A percentile compares a stretch with the other conserved stretches of the same genome.
Conservation (phyloP, 352 stramenopile genomes). For the Phytophthora hibernalis region DNA sequence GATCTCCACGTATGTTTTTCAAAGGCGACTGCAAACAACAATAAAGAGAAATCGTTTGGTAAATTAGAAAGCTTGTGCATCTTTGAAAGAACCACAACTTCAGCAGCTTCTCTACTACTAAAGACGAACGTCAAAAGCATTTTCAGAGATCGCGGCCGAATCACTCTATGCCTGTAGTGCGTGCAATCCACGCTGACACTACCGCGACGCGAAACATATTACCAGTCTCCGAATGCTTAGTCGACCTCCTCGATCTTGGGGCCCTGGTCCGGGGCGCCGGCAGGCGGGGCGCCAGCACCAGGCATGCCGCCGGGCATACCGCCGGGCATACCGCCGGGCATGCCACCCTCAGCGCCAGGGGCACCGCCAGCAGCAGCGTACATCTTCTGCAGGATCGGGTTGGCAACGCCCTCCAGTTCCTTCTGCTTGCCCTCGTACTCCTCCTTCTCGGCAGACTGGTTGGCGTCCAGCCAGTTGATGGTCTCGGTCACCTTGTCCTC, state of each 20-base stretch:
- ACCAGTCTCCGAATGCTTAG: conserved; percentile 42
- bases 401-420: conserved; percentile 86
- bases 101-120: conserved; percentile 38
- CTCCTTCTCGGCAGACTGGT: conserved; percentile 83
- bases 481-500: conserved; percentile 95
- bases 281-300: conserved; percentile 31
- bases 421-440: conserved; percentile 92
- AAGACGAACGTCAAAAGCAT: conserved; percentile 25
- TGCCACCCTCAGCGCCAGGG: conserved; percentile 45
- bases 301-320: conserved; percentile 18
- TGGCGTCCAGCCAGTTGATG: conserved; percentile 98
- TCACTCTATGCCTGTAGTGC: conserved; percentile 36
- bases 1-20: no score
- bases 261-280: conserved; percentile 55
- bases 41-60: no score
- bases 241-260: conserved; percentile 89
- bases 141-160: conserved; percentile 32
- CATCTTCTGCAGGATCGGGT: conserved; percentile 86
- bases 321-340: conserved; percentile 44
- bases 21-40: not conserved
- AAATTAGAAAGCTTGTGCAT: conserved; percentile 16
- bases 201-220: conserved; percentile 33
- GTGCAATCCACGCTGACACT: conserved; percentile 40
- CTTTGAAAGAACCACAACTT: conserved; percentile 31
- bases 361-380: conserved; percentile 74